Conservation (phyloP, 805 yeast species). For the Priceomyces haplophilus region DNA sequence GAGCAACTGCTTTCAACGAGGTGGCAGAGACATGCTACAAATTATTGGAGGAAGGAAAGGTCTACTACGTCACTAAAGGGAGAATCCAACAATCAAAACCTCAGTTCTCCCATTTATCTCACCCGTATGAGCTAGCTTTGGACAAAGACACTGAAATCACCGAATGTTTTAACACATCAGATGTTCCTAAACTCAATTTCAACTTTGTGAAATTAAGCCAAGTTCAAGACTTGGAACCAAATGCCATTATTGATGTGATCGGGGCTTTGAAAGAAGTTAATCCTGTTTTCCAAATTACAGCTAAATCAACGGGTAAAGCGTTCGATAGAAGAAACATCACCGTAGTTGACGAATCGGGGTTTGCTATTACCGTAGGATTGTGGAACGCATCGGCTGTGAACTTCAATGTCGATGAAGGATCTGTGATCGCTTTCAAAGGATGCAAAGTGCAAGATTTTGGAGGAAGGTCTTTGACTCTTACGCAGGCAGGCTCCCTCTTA, state of each 20-base stretch:
- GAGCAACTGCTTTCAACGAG: constrained; percentile 92
- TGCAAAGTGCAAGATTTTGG: constrained; percentile 85
- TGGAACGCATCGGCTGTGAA: constrained; percentile 89
- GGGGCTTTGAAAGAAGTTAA: constrained; percentile 80
- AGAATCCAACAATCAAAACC: constrained; percentile 81
- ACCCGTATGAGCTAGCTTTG: constrained; percentile 83
- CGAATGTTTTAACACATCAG: constrained; percentile 56
- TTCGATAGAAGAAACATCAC: constrained; percentile 88
- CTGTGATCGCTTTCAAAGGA: constrained; percentile 90
- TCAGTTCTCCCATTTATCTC: constrained; percentile 76
- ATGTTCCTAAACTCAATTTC: constrained; percentile 77
- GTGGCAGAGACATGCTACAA: constrained; percentile 77
- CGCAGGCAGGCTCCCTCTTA: constrained; percentile 70
- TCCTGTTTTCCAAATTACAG: constrained; percentile 72
- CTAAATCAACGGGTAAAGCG: constrained; percentile 85
- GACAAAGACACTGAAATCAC: constrained; percentile 76
- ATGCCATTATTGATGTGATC: constrained; percentile 76
- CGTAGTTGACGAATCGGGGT: constrained; percentile 81
- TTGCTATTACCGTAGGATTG: constrained; percentile 72
- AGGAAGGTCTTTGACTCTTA: constrained; percentile 79
- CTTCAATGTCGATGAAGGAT: constrained; percentile 67
- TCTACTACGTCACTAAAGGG: constrained; percentile 79
- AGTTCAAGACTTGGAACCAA: constrained; percentile 65
- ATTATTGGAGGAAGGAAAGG: constrained; percentile 81
- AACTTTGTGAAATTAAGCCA: constrained; percentile 68